phyloP scores from a whole-genome alignment of 257 asterid species.

The Fraxinus cuspidata region DNA sequence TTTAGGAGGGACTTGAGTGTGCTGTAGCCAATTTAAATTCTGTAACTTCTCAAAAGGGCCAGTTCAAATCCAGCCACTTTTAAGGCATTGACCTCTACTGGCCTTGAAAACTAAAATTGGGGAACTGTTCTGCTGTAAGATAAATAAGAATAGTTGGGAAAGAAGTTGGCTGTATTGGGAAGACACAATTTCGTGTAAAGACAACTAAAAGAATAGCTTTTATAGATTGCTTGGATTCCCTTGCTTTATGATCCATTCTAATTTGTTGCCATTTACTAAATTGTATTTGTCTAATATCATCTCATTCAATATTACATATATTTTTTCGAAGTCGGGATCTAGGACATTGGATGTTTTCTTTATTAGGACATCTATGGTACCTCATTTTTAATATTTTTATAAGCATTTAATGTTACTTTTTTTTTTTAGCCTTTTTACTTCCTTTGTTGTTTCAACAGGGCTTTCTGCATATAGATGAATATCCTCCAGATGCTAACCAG shows the following conservation, averaged over 20 bases:
- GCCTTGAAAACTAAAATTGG: constrained; percentile 14
- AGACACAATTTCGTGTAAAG: background rate
- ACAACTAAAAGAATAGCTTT: constrained; percentile 4
- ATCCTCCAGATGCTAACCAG: constrained; percentile 99
- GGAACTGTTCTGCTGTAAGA: background rate
- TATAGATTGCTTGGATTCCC: constrained; percentile 3
- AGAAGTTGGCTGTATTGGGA: background rate
- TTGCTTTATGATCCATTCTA: background rate
- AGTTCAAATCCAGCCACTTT: constrained; percentile 3
- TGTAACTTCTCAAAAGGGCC: constrained; percentile 1
- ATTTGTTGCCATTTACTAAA: constrained; percentile 13
- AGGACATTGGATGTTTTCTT: background rate
- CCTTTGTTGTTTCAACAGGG: constrained; percentile 56
- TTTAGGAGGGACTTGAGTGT: constrained; percentile 3
- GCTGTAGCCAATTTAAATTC: constrained; percentile 11
- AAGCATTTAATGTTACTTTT: background rate
- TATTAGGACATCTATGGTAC: background rate
- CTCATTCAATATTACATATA: constrained; percentile 1
- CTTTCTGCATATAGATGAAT: constrained; percentile 93
- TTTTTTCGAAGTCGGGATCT: background rate
- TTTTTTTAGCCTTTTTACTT: constrained; percentile 3
- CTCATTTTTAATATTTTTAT: background rate
- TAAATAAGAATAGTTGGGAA: background rate
- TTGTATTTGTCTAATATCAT: constrained; percentile 1
- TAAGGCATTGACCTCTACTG: constrained; percentile 4